These are phyloP conservation scores for Paracorniculantispora psalliotae DNA, from an alignment of 2,329 filamentous ascomycete genomes.

Conservation along the genomic window DNA sequence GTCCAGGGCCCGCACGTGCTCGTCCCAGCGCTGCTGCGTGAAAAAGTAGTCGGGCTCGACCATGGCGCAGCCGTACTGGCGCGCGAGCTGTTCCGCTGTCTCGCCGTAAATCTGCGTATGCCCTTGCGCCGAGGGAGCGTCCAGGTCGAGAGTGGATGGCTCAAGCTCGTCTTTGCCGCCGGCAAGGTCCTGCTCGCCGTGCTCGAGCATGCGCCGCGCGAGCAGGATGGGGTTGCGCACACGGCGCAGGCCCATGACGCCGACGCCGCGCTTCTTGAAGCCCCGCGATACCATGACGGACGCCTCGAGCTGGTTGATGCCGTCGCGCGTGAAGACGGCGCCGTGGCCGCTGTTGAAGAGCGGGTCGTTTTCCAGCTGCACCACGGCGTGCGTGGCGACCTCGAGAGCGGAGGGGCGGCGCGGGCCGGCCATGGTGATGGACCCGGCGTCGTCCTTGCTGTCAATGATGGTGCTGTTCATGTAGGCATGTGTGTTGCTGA, in stretches of 20 bases:
- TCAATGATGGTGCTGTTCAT: slow-evolving; percentile 35
- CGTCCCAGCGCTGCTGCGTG: slow-evolving; percentile 72
- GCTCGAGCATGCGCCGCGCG: slow-evolving; percentile 64
- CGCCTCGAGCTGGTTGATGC: slow-evolving; percentile 80
- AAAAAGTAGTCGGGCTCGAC: slow-evolving; percentile 72
- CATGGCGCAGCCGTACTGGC: slow-evolving; percentile 63
- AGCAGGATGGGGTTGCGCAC: slow-evolving; percentile 79
- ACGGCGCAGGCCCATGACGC: slow-evolving; percentile 65
- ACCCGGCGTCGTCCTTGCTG: slow-evolving; percentile 4
- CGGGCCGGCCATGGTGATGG: neutral
- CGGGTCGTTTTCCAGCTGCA: slow-evolving; percentile 69
- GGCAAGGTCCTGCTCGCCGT: slow-evolving; percentile 57
- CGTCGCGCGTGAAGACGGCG: slow-evolving; percentile 79
- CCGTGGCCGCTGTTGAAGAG: slow-evolving; percentile 83
- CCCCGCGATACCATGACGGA: slow-evolving; percentile 78
- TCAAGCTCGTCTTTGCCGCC: slow-evolving; percentile 27
- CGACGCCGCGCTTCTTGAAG: slow-evolving; percentile 69
- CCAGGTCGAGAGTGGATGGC: slow-evolving; percentile 19
- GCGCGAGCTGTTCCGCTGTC: slow-evolving; percentile 65
- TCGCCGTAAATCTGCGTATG: slow-evolving; percentile 66
- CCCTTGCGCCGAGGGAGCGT: slow-evolving; percentile 56
- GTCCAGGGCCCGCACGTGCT: slow-evolving; percentile 59
- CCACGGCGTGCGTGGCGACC: slow-evolving; percentile 69
- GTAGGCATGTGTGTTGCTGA: slow-evolving; percentile 41
- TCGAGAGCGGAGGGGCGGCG: slow-evolving; percentile 58